These are phyloP conservation scores for Lablab purpureus DNA, from an alignment of 306 rosid species.

Conservation along the genomic window DNA sequence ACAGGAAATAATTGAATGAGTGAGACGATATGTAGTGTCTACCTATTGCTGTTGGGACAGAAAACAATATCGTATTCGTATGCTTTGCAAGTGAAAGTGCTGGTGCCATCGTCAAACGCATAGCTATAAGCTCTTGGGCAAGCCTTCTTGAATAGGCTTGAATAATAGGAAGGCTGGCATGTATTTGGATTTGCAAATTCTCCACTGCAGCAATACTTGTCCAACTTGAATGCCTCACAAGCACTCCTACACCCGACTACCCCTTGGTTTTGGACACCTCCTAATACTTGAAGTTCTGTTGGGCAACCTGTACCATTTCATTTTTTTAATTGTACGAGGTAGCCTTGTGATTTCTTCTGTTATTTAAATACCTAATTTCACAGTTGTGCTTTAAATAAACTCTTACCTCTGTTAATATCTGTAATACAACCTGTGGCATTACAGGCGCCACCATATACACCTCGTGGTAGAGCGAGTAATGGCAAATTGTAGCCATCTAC, in stretches of 20 bases:
- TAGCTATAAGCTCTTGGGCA: slow-evolving; percentile 89
- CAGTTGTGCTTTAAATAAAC: not conserved
- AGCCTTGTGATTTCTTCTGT: not conserved
- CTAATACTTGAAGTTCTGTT: slow-evolving; percentile 79
- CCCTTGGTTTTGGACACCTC: slow-evolving; percentile 47
- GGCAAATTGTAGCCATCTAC: slow-evolving; percentile 89
- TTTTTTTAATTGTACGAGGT: not conserved
- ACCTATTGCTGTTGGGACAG: slow-evolving; percentile 67
- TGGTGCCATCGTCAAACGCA: slow-evolving; percentile 84
- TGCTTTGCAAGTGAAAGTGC: slow-evolving; percentile 90
- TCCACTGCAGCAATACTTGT: slow-evolving; percentile 82
- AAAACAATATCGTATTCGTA: slow-evolving; percentile 64
- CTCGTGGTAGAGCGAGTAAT: slow-evolving; percentile 61
- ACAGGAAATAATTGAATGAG: not conserved
- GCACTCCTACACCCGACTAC: slow-evolving; percentile 84
- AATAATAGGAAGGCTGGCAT: slow-evolving; percentile 75
- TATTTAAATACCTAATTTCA: not conserved
- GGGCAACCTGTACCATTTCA: slow-evolving; percentile 73
- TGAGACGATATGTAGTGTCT: slow-evolving; percentile 12
- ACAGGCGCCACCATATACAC: slow-evolving; percentile 56
- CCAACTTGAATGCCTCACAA: slow-evolving; percentile 75
- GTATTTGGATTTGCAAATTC: slow-evolving; percentile 74
- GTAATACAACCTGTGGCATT: slow-evolving; percentile 78
- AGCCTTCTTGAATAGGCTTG: slow-evolving; percentile 77
- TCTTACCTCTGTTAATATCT: slow-evolving; percentile 69